Evolutionary conservation across 768 basidiomycete species (phyloP), one percentile per base, ranked within the genome.

Genomic region (Termitomyces eurrhizus): DNA sequence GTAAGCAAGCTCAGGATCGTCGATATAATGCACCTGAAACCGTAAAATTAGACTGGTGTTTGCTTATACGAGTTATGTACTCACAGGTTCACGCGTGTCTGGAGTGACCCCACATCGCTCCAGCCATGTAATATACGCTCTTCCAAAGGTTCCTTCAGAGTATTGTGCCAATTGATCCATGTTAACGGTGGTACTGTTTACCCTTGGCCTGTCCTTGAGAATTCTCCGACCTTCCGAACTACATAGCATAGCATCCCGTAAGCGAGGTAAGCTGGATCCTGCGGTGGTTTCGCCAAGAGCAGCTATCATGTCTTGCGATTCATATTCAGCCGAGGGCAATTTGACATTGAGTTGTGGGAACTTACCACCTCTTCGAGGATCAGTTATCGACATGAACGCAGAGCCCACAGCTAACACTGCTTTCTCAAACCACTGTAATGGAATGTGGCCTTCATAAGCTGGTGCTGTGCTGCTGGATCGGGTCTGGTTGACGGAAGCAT

Each of bases 1-100:
- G 73, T 97, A 98, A 29, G 97, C 97, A 12, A 97, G 83, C 68
- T 97, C 95, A 2, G 95, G 94, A 68, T 98, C 93, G 69, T 90
- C 85, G 59, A 98, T 89, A 69, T 98, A 98, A 65, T 89, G 92
- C 7, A 97, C 95, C 95, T 98, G 67, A 29, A 57, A 21, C 37
- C 37, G 36, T 58, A 39, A 62, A 45, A 60, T 41, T 32, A 62
- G 57, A 62, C 59, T 24, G 35, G 50, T 45, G 13, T 26, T 7
- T 24, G 16, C 18, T 21, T n/a, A 39, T 24, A 9, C 41, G 41
- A 41, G 1, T 16, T 4, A 41, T 16, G 51, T 60, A 67, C 78
- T 59, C 64, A 98, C 96, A 3, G 93, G 90, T 67, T 91, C 90
- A 62, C 97, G 78, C 33, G 95, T 95, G 73, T 99, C 97, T 7